These are phyloP conservation scores for Russula abietina DNA, from an alignment of 768 basidiomycete genomes.

Conservation along the genomic window DNA sequence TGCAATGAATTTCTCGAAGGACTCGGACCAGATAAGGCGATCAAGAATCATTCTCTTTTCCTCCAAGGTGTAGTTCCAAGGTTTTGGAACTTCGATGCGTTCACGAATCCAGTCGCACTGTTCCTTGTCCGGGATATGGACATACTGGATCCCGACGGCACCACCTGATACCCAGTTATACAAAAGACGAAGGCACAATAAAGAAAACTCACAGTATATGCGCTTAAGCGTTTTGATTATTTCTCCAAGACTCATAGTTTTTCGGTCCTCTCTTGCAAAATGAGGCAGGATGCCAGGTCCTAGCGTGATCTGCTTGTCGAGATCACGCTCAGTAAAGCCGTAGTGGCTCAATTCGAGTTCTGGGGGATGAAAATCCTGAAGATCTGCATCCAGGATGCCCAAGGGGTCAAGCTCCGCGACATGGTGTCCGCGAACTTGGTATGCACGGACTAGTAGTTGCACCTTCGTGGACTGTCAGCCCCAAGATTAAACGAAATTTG, in stretches of 20 bases:
- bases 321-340: slow-evolving; percentile 89
- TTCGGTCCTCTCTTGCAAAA: slow-evolving; percentile 81
- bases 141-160: slow-evolving; percentile 83
- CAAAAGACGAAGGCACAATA: background rate
- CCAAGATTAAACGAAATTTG: background rate
- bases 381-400: slow-evolving; percentile 86
- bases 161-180: slow-evolving; percentile 49
- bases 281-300: slow-evolving; percentile 95
- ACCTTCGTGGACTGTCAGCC: slow-evolving; percentile 45
- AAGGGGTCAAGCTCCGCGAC: slow-evolving; percentile 94
- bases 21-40: slow-evolving; percentile 99
- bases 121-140: slow-evolving; percentile 96
- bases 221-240: slow-evolving; percentile 86
- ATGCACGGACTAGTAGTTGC: slow-evolving; percentile 95
- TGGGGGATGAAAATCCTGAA: slow-evolving; percentile 69
- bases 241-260: slow-evolving; percentile 84
- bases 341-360: slow-evolving; percentile 93
- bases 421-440: slow-evolving; percentile 98
- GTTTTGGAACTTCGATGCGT: slow-evolving; percentile 89
- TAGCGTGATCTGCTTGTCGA: slow-evolving; percentile 90
- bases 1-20: slow-evolving; percentile 97
- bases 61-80: slow-evolving; percentile 96
- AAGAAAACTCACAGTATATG: slow-evolving; percentile 76
- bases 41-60: slow-evolving; percentile 99
- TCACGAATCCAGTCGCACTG: slow-evolving; percentile 99